Evolutionary conservation across 2,329 filamentous ascomycete genomes (phyloP), one percentile per base, ranked within the genome.

Genomic region (Arthrinium puccinioides): DNA sequence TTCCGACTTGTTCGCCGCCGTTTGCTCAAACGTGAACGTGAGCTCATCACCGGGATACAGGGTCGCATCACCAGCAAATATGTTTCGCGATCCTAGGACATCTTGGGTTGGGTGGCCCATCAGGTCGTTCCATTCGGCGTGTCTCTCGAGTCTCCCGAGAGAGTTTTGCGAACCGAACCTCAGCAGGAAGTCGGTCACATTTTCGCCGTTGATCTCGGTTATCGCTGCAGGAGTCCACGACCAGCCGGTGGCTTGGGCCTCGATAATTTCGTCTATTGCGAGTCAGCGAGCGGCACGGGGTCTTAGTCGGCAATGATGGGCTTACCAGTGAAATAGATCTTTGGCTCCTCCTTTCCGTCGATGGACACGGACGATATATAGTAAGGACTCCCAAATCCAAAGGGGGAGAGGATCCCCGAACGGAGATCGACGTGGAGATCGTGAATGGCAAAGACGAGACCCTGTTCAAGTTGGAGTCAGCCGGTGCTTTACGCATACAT

Each of bases 81-180:
- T 39, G 39, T 44, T 52, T 46, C 29, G 60, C 44, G 40, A 51
- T 43, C 43, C 48, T 20, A 44, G 44, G 26, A 51, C 41, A 29
- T 48, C 45, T 25, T 45, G 40, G 5, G 49, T 54, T 7, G 54
- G 51, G 36, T 44, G 55, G 10, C 44, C 41, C 50, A 62, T 55
- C 27, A 62, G 41, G 6, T 55, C 38, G 36, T 67, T 67, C 60
- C 59, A 68, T 19, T 67, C 64, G 2, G 61, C 60, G 37, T 68
- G 54, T 2, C 53, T 52, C 32, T 68, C 64, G 6, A 65, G 36
- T 15, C 43, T 53, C 5, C 63, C 63, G 8, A 45, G 26, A 0
- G 59, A 51, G 27, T 67, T 61, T 1, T 51, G 38, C 2, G 48
- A 45, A 6, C 57, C 59, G 36, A 62, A 57, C 2, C 43, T 18